Evolutionary conservation across 345 rosid genomes (phyloP), one percentile per base, ranked within the genome.

Genomic region (Populus tremula): DNA sequence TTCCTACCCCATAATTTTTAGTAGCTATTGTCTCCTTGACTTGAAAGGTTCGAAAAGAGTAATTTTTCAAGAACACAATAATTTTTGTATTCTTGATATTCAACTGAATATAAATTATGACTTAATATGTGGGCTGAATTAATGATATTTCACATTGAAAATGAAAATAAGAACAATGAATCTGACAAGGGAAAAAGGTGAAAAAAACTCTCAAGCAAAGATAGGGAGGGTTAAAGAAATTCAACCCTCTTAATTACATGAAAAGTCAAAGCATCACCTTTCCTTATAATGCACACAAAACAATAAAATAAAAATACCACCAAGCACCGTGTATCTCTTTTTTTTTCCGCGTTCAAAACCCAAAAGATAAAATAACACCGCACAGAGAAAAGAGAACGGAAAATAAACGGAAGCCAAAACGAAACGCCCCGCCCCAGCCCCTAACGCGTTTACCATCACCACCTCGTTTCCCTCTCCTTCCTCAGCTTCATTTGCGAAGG

Each of bases 361-460:
- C 67, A 8, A 0, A 5, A 47, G 31, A 43, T 31, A 29, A 39
- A 75, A 66, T 29, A 13, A 23, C 31, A 76, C 10, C 39, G 27
- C 45, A 70, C 23, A 29, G 18, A 14, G 18, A 9, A 23, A 66
- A 41, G 1, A 31, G 3, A 31, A 31, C 31, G 23, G 29, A 8
- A 27, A 71, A 23, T 10, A 5, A 38, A 11, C 20, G 13, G 35
- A 45, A 59, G 1, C 33, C 9, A 54, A 21, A 11, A 77, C 2
- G 18, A 36, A 20, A 9, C 59, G 10, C 43, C 75, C 31, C 23
- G 21, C 29, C 50, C 45, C 47, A 4, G 31, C 33, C 7, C 49
- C 38, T 6, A 47, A 76, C 78, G 78, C 67, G 73, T 76, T 76
- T 68, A 61, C 78, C 71, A 23, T 75, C 72, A 3, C 70, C 73